Evolutionary conservation across 2,329 filamentous ascomycete genomes (phyloP), one percentile per base, ranked within the genome.

Genomic region (Cercospora canescens): DNA sequence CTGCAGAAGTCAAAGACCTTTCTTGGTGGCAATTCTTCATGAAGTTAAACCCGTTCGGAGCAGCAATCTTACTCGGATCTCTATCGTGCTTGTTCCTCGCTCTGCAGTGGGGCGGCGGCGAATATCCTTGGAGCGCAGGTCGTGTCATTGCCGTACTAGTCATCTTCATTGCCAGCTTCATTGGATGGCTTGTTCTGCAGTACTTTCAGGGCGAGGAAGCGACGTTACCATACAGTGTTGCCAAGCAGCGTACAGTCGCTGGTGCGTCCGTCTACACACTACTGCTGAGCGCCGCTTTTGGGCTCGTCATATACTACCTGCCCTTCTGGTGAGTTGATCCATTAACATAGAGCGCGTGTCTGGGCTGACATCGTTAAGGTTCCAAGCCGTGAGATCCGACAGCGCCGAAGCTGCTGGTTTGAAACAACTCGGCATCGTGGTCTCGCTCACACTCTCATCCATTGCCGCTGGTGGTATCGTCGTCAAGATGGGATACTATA

Each of bases 71-170:
- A 2, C 64, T 81, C 12, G 78, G 77, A 0, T 75, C 74, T 28
- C 75, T 82, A 62, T 74, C 81, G 58, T 80, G 77, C 67, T 68
- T 82, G 34, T 73, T 83, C 18, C 78, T 83, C 45, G 81, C 81
- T 32, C 74, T 84, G 6, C 79, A 82, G 60, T 83, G 80, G 81
- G 81, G 80, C 60, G 81, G 80, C n/a, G 75, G 75, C 62, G 78
- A 76, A 67, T 80, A 81, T 45, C 70, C 67, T 24, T 82, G 80
- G 79, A 73, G 71, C 26, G 78, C 70, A 64, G 76, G 71, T 21
- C 75, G 77, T 50, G 79, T 82, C 70, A 79, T 82, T 61, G 78
- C 74, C 4, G 74, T 80, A 5, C 69, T 82, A 21, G 76, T 81
- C 65, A 50, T 65, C n/a, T 65, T 67, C 35, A 62, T 21, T n/a